Evolutionary conservation across 768 basidiomycete species (phyloP), one percentile per base, ranked within the genome.

Genomic region (Lenzites betulinus): DNA sequence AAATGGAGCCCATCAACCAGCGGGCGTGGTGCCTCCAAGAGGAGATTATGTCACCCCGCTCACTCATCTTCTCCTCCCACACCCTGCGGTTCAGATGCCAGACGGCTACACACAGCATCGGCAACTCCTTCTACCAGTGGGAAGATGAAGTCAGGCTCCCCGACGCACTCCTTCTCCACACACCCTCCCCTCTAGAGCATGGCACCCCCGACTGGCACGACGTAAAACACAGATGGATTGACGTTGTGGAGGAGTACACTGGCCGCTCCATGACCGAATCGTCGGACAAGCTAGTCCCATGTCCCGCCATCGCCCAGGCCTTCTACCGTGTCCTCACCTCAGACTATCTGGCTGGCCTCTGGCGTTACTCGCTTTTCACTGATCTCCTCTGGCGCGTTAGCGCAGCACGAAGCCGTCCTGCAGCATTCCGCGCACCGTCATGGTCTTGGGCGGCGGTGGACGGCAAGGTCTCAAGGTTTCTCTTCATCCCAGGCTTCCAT

Each of bases 391-490:
- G 60, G 60, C 42, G 33, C 43, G 60, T 50, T 28, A 28, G 35
- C 26, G 49, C 38, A 26, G 49, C 51, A 3, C 56, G 51, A 13
- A 25, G 33, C 3, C 16, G 26, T 5, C 30, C 30, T 4, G 11
- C 30, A 11, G 30, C 11, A 25, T 58, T 57, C 36, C 30, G 50
- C 16, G 60, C 54, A 16, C 60, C 60, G 12, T 47, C 55, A 12
- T 62, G 60, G 60, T 62, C 60, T 2, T 62, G 60, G 60, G 60
- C 60, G 1, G 30, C 60, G 12, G 50, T 62, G n/a, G 60, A 62
- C 38, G 60, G 60, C 5, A 49, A 22, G 4, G 51, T 62, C 30
- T 11, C 11, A 1, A 11, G 39, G 13, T 11, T 38, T 13, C 41
- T 55, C 41, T 48, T 33, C 11, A 11, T 5, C 11, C 11, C 54